phyloP scores from a whole-genome alignment of 73 alveolate genomes.

The Breviolum minutum region DNA sequence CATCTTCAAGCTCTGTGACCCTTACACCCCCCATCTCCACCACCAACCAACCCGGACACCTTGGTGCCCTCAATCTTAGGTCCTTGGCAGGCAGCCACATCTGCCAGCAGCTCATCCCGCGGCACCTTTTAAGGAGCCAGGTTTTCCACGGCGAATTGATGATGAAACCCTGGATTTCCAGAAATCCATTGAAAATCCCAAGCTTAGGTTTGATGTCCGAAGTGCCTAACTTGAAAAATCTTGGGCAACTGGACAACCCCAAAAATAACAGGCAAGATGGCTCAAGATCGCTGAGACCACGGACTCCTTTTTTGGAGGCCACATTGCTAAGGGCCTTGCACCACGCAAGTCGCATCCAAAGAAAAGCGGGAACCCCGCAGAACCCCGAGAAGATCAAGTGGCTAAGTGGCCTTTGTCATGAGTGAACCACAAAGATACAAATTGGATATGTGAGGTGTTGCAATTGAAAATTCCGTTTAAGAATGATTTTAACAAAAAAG shows the following conservation, averaged over 20 bases:
- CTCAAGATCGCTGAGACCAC: background rate
- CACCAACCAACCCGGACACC: background rate
- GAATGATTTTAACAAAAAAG: background rate
- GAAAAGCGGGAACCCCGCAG: background rate
- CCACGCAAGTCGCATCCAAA: background rate
- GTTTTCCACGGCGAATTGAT: too few species aligned
- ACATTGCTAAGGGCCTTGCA: background rate
- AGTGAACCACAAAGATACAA: background rate
- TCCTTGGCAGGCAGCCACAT: constrained; percentile 33
- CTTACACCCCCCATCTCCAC: background rate
- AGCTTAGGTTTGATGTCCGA: too few species aligned
- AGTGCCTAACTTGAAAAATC: too few species aligned
- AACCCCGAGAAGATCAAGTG: background rate
- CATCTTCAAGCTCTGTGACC: background rate
- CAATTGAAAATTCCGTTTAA: background rate
- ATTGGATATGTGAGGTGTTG: background rate
- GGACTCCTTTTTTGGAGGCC: constrained; percentile 37
- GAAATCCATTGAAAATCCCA: too few species aligned
- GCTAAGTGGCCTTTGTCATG: background rate
- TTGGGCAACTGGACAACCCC: too few species aligned
- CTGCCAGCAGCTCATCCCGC: constrained; percentile 28
- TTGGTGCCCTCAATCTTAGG: constrained; percentile 65
- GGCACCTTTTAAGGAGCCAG: too few species aligned
- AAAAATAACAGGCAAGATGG: too few species aligned
- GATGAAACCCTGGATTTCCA: too few species aligned